These are phyloP conservation scores for Turritis glabra DNA, from an alignment of 345 rosid genomes.

Conservation along the genomic window DNA sequence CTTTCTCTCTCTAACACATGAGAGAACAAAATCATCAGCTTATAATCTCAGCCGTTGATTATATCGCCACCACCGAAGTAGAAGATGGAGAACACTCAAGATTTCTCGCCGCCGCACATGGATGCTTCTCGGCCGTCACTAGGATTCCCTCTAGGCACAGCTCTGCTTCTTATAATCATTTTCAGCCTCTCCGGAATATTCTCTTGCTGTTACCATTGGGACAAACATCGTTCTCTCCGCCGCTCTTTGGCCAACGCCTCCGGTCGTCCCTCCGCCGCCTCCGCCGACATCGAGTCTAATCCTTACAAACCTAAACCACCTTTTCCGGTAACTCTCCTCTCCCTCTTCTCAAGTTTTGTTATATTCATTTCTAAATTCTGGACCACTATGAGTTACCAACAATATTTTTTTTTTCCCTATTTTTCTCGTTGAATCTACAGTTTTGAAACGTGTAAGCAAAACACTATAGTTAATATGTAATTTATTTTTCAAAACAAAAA, in stretches of 20 bases:
- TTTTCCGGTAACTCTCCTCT: constrained; percentile 44
- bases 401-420: too few species aligned
- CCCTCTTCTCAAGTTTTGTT: not conserved
- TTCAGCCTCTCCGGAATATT: constrained; percentile 92
- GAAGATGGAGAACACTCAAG: constrained; percentile 65
- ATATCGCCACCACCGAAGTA: constrained; percentile 3
- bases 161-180: constrained; percentile 74
- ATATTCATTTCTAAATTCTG: not conserved
- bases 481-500: too few species aligned
- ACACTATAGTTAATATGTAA: too few species aligned
- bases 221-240: constrained; percentile 85
- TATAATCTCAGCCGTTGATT: constrained; percentile 45
- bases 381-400: not conserved
- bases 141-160: constrained; percentile 94
- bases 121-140: constrained; percentile 89
- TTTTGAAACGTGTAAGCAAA: not conserved
- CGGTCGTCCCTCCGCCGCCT: constrained; percentile 43
- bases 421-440: not conserved
- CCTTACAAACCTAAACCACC: constrained; percentile 50
- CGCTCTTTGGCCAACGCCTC: constrained; percentile 48
- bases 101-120: constrained; percentile 66
- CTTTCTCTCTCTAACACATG: constrained; percentile 21
- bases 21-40: constrained; percentile 25
- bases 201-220: constrained; percentile 99
- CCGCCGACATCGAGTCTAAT: constrained; percentile 52